Percentiles rank a stretch among this genome's conserved stretches.
Evolutionary conservation across 2,329 filamentous ascomycete genomes (phyloP).

Genomic region (Fragosphaeria purpurea): DNA sequence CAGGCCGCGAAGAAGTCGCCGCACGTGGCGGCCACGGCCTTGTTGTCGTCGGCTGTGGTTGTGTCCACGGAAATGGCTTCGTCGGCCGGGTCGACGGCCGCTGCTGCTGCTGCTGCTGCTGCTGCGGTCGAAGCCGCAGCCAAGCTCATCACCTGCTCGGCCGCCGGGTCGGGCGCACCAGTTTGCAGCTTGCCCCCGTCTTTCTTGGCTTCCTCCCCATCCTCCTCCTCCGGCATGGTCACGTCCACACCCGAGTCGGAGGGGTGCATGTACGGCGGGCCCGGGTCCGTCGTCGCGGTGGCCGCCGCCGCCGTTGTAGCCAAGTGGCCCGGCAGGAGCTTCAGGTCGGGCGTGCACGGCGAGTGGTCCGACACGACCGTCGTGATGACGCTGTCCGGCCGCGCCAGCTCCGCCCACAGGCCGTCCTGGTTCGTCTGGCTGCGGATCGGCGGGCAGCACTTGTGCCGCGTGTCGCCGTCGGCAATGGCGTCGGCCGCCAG

Average conservation of each 20-base stretch:
- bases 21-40: conserved; percentile 25
- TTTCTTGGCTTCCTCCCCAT: conserved; percentile 17
- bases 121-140: conserved; percentile 19
- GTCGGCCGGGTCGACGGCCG: background rate
- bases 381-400: conserved; percentile 65
- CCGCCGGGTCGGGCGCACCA: background rate
- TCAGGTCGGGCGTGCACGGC: conserved; percentile 89
- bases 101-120: background rate
- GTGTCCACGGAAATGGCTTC: background rate
- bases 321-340: conserved; percentile 67
- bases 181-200: too few relatives aligned
- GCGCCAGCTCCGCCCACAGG: conserved; percentile 73
- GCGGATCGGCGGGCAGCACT: conserved; percentile 90
- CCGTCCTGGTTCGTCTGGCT: conserved; percentile 70
- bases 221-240: conserved; percentile 22
- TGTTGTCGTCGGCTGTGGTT: conserved; percentile 19
- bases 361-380: conserved; percentile 95
- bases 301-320: conserved; percentile 6
- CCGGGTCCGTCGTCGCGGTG: conserved; percentile 11
- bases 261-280: conserved; percentile 29
- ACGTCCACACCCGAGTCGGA: conserved; percentile 45
- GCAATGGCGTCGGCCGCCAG: conserved; percentile 72
- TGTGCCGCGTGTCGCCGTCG: conserved; percentile 82
- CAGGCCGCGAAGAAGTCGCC: conserved; percentile 95
- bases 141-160: conserved; percentile 8